Base-by-base conservation (phyloP, 129 eudicot genomes). In the Chrysanthemum lavandulifolium region DNA sequence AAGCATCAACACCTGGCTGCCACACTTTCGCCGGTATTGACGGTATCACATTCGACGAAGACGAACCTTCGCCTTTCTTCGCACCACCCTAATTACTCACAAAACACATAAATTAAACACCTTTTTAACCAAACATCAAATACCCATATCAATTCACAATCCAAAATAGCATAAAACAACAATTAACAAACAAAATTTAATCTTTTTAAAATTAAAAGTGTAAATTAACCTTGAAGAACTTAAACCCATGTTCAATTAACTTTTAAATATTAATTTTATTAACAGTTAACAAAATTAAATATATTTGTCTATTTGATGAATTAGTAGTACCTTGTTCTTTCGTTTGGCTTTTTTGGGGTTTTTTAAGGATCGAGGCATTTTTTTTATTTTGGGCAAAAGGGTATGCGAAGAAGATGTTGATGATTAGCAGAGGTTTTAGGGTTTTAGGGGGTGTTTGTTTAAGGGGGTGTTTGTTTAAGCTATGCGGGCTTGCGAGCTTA, bases 1-100 rank as follows among this genome's bases (percentile, higher is more conserved):
- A 79, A 33, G 77, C 74, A 73, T 95, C 99, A 2, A 95, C 97
- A 43, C 99, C 95, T 18, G 99, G 99, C 68, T 83, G 91, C 99
- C 99, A 95, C 62, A 95, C 99, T 76, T 89, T 90, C 1, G 95
- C 86, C 14, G 89, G 89, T 45, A 80, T 36, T 56, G 88, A 71
- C 0, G 94, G 84, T 29, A 45, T 82, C 10, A 82, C 83, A 21
- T 83, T 50, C 21, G 76, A 64, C 3, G 86, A 81, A 2, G 84
- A 79, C 2, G 92, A 78, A 11, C 87, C 89, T 2, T 87, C 98
- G 14, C 75, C 89, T 65, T 84, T 86, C 79, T 81, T 93, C 49
- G 86, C 72, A n/a, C 84, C 86, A 43, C 43, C 68, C 40, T 29
- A 43, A 63, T 57, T 15, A 74, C 56, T 53, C 18, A 40, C 45